Percentiles rank a stretch among this genome's conserved stretches.
Evolutionary conservation across 2,329 filamentous ascomycete species (phyloP).

Genomic region (Dothideomycetes sp.): DNA sequence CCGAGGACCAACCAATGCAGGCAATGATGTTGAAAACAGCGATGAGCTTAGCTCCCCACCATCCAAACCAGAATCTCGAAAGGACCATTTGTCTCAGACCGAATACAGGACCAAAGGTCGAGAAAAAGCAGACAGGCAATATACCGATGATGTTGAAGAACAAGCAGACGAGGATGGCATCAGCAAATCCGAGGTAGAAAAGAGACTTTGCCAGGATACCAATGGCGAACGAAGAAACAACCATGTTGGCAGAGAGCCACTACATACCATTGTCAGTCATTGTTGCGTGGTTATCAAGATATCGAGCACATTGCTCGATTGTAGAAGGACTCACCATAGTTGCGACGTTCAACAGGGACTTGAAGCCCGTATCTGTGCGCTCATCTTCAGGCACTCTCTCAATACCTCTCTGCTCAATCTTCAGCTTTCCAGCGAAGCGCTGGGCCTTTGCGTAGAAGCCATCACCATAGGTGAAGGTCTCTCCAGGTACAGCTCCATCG

Average conservation of each 20-base stretch:
- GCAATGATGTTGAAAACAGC: constrained; percentile 61
- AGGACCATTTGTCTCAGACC: constrained; percentile 52
- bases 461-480: constrained; percentile 48
- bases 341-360: constrained; percentile 50
- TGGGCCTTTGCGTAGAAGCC: constrained; percentile 48
- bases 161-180: constrained; percentile 59
- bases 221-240: constrained; percentile 65
- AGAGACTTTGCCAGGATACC: constrained; percentile 59
- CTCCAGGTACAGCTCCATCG: constrained; percentile 43
- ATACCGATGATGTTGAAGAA: constrained; percentile 69
- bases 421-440: constrained; percentile 51
- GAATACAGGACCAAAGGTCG: constrained; percentile 62
- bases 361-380: constrained; percentile 47
- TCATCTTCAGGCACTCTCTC: constrained; percentile 63
- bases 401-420: constrained; percentile 64
- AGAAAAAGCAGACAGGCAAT: constrained; percentile 64
- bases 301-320: neutral
- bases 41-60: constrained; percentile 54
- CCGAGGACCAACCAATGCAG: constrained; percentile 63
- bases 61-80: constrained; percentile 55
- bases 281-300: neutral
- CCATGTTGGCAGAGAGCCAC: constrained; percentile 73
- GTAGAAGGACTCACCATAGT: constrained; percentile 54
- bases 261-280: constrained; percentile 21
- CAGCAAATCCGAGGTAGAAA: constrained; percentile 61